Conservation (phyloP, 2,329 filamentous ascomycete genomes). For the Fusarium sp. region DNA sequence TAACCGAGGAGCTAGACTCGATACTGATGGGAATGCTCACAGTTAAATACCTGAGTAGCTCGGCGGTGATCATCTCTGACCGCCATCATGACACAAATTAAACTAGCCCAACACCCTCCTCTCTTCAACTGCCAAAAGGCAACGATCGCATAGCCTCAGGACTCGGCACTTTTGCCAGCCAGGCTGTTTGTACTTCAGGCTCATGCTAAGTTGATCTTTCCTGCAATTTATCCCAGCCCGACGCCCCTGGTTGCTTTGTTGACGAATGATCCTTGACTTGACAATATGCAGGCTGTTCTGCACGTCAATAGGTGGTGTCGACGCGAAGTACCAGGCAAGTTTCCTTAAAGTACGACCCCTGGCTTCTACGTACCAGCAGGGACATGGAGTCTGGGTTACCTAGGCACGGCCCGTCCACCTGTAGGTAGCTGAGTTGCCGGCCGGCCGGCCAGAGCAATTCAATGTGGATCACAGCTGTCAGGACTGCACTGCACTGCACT, state of each 20-base stretch:
- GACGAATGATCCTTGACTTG: not conserved
- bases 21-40: not conserved
- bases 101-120: not conserved
- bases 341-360: not conserved
- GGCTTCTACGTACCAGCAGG: not conserved
- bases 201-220: not conserved
- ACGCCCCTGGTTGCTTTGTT: not conserved
- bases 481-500: too few relatives aligned
- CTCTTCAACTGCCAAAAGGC: not conserved
- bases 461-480: not conserved
- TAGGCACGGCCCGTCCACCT: not conserved
- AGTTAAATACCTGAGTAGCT: not conserved
- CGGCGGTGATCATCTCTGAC: not conserved
- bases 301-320: not conserved
- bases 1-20: not conserved
- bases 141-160: not conserved
- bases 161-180: not conserved
- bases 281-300: not conserved
- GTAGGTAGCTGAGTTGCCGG: not conserved
- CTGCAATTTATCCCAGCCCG: not conserved
- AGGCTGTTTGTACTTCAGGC: not conserved
- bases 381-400: not conserved
- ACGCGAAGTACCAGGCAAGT: not conserved
- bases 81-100: not conserved
- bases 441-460: not conserved